Percentiles rank a stretch among this genome's conserved stretches.
These are phyloP conservation scores for Dothidotthia symphoricarpi DNA, from an alignment of 2,329 filamentous ascomycete species.

Conservation along the genomic window DNA sequence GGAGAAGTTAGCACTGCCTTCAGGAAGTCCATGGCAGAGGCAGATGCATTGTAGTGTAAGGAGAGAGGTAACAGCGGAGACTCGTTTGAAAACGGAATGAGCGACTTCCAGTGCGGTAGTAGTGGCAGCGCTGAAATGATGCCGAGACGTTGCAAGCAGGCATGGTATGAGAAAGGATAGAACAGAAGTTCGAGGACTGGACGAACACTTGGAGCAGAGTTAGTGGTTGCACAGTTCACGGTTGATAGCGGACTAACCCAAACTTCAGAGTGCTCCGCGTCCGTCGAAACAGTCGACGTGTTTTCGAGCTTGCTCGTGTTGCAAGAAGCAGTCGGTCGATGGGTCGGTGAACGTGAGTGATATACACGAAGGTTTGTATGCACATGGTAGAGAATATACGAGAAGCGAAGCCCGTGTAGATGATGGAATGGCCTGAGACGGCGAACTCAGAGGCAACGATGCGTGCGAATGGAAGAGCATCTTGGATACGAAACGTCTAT, in stretches of 20 bases:
- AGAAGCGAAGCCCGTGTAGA: slow-evolving; percentile 31
- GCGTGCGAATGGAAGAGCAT: slow-evolving; percentile 23
- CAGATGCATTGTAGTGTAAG: slow-evolving; percentile 13
- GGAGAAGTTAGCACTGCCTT: slow-evolving; percentile 28
- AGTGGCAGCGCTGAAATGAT: slow-evolving; percentile 29
- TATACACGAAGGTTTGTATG: slow-evolving; percentile 21
- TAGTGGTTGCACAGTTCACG: slow-evolving; percentile 2
- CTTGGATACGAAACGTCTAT: slow-evolving; percentile 30
- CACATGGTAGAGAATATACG: slow-evolving; percentile 20
- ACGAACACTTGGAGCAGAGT: slow-evolving; percentile 23
- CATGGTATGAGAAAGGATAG: slow-evolving; percentile 37
- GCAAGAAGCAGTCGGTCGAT: slow-evolving; percentile 29
- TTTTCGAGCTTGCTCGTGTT: slow-evolving; percentile 19
- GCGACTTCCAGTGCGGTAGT: slow-evolving; percentile 26
- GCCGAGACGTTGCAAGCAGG: slow-evolving; percentile 31
- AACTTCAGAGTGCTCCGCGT: slow-evolving; percentile 20
- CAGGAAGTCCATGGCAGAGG: slow-evolving; percentile 13
- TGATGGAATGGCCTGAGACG: slow-evolving; percentile 19
- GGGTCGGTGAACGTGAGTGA: slow-evolving; percentile 23
- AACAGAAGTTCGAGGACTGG: slow-evolving; percentile 28
- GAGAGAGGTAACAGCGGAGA: slow-evolving; percentile 30
- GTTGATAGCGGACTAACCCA: slow-evolving; percentile 15
- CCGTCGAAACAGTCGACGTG: slow-evolving; percentile 20
- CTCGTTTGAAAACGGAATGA: slow-evolving; percentile 29
- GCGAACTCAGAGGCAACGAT: slow-evolving; percentile 26